phyloP scores from a whole-genome alignment of 805 yeast species.

The Candida patagonica region DNA sequence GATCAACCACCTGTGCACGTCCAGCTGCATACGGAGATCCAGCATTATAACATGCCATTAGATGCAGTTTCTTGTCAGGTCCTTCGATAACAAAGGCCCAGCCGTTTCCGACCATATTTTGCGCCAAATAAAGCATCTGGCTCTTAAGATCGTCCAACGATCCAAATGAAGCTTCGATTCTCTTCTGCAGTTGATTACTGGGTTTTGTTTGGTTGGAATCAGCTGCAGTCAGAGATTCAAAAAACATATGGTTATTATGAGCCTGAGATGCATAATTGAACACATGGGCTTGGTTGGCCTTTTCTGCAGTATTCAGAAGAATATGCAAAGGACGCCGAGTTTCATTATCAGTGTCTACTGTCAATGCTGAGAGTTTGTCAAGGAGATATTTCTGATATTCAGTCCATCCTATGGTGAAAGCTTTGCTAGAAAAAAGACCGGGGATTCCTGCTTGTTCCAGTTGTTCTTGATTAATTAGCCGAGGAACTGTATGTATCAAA shows the following conservation, averaged over 20 bases:
- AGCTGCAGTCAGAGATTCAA: slow-evolving; percentile 44
- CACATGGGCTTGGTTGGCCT: slow-evolving; percentile 54
- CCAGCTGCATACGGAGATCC: slow-evolving; percentile 68
- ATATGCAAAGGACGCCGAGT: slow-evolving; percentile 67
- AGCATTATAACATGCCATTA: slow-evolving; percentile 79
- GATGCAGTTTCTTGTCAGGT: slow-evolving; percentile 39
- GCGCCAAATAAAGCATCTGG: slow-evolving; percentile 58
- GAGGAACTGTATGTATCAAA: slow-evolving; percentile 56
- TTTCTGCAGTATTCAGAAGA: slow-evolving; percentile 49
- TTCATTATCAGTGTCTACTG: slow-evolving; percentile 75
- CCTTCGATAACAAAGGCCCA: slow-evolving; percentile 79
- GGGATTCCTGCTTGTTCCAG: slow-evolving; percentile 43
- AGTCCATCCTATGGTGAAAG: slow-evolving; percentile 68
- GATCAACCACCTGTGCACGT: slow-evolving; percentile 58
- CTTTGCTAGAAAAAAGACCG: slow-evolving; percentile 56
- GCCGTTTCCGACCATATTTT: slow-evolving; percentile 78
- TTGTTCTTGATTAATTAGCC: slow-evolving; percentile 33
- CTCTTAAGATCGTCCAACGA: slow-evolving; percentile 67
- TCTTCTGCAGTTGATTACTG: slow-evolving; percentile 23
- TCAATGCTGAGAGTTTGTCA: slow-evolving; percentile 49
- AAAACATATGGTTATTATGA: slow-evolving; percentile 84
- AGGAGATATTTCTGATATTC: slow-evolving; percentile 57
- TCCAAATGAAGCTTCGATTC: slow-evolving; percentile 61
- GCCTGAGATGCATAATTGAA: slow-evolving; percentile 87
- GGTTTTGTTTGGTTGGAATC: slow-evolving; percentile 23